Evolutionary conservation across 257 asterid species (phyloP).

Genomic region (Fraxinus cuspidata): DNA sequence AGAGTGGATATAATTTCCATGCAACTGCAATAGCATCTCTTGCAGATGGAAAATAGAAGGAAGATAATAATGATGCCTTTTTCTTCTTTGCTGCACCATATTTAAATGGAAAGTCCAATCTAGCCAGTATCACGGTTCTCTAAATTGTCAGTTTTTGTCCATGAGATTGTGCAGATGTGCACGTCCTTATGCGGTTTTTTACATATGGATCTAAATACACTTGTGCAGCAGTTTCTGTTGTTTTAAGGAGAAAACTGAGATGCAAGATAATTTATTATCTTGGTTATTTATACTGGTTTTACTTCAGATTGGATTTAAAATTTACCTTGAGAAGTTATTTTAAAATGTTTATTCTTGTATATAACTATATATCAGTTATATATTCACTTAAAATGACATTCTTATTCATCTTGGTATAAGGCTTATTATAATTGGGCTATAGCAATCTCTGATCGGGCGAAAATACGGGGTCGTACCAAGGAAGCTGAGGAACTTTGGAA

Average conservation of each 20-base stretch:
- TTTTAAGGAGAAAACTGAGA: neutral
- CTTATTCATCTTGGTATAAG: slow-evolving; percentile 27
- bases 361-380: neutral
- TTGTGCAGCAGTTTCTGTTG: neutral
- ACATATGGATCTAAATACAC: neutral
- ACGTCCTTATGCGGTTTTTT: neutral
- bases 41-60: slow-evolving; percentile 22
- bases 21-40: slow-evolving; percentile 23
- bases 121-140: neutral
- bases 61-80: slow-evolving; percentile 1
- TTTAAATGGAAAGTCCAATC: slow-evolving; percentile 8
- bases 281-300: neutral
- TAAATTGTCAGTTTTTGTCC: slow-evolving; percentile 4
- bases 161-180: slow-evolving; percentile 12
- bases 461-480: slow-evolving; percentile 98
- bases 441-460: slow-evolving; percentile 98
- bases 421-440: slow-evolving; percentile 99
- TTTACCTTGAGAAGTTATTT: neutral
- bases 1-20: slow-evolving; percentile 13
- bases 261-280: neutral
- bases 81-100: slow-evolving; percentile 24
- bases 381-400: slow-evolving; percentile 16
- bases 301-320: neutral
- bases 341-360: neutral
- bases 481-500: slow-evolving; percentile 99